Base-by-base conservation (phyloP, 805 yeast species). In the Ogataea philodendri region DNA sequence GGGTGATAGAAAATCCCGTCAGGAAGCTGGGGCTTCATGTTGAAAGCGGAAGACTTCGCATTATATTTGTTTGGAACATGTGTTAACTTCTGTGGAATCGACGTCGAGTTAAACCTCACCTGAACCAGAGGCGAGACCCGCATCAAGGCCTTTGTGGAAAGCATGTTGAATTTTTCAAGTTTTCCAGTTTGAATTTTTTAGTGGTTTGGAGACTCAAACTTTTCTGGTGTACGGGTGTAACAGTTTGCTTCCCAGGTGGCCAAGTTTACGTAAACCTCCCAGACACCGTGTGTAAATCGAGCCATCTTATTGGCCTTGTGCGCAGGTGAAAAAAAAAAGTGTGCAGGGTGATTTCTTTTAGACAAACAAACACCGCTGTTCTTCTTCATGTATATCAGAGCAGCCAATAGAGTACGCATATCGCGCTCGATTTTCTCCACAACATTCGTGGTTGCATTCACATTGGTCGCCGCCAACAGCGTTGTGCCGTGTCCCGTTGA, bases 401-500 rank as follows among this genome's bases (percentile, higher is more conserved):
- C 85, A 8, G 65, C 76, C 4, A 68, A 70, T 31, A 68, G 84
- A 52, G 67, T 68, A 37, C 65, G 64, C 44, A 63, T 82, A 33
- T 80, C 87, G 15, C 70, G 73, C 30, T 79, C 85, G 9, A 64
- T 83, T 41, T 83, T 83, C 59, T 74, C 81, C 15, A 76, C 87
- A 13, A 82, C 93, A 0, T 82, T 82, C 44, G 69, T 81, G n/a
- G 76, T 84, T 18, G 82, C 89, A 22, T 73, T 83, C 39, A 74
- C 82, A 9, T 35, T 63, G 25, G 67, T 62, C 18, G 39, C 55
- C 17, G 58, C 62, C 15, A 63, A 60, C 37, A 51, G 55, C 15
- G 34, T 62, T 3, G 52, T 63, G 25, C 66, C 66, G 11, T 63
- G 67, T 52, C 67, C 77, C 15, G 74, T 71, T 38, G 76, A 76